Evolutionary conservation across 192 early-diverging fungal genomes (phyloP).

Genomic region (Podila epigama): DNA sequence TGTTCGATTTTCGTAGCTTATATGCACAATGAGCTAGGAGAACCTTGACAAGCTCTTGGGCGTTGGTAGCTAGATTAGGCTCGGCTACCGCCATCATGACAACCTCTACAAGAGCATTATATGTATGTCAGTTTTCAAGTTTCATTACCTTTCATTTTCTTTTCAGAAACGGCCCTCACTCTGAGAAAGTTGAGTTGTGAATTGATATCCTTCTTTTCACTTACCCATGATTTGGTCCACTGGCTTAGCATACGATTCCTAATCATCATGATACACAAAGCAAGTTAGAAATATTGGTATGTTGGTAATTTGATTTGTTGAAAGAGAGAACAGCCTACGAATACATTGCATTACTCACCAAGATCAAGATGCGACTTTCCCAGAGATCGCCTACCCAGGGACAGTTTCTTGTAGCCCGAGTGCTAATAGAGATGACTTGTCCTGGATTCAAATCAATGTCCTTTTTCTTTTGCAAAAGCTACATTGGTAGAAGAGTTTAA

Average conservation of each 20-base stretch:
- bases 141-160: no score
- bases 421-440: slow-evolving; percentile 32
- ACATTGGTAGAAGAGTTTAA: no score
- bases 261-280: background rate
- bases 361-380: slow-evolving; percentile 26
- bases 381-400: slow-evolving; percentile 75
- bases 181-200: no score
- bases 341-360: slow-evolving; percentile 6
- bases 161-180: no score
- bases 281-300: background rate
- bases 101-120: background rate
- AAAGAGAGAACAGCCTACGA: background rate
- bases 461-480: slow-evolving; percentile 31
- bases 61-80: slow-evolving; percentile 3
- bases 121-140: no score
- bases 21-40: slow-evolving; percentile 14
- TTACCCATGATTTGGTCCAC: slow-evolving; percentile 17
- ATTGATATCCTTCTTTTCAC: no score
- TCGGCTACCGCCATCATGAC: slow-evolving; percentile 7
- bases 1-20: background rate
- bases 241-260: slow-evolving; percentile 24
- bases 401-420: slow-evolving; percentile 74
- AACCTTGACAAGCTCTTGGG: slow-evolving; percentile 29
- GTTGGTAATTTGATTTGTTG: background rate
- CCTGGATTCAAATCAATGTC: slow-evolving; percentile 44